A percentile compares a stretch with the other conserved stretches of the same genome.
phyloP scores from a whole-genome alignment of 768 basidiomycete species.

The Phylloporus arenicola region DNA sequence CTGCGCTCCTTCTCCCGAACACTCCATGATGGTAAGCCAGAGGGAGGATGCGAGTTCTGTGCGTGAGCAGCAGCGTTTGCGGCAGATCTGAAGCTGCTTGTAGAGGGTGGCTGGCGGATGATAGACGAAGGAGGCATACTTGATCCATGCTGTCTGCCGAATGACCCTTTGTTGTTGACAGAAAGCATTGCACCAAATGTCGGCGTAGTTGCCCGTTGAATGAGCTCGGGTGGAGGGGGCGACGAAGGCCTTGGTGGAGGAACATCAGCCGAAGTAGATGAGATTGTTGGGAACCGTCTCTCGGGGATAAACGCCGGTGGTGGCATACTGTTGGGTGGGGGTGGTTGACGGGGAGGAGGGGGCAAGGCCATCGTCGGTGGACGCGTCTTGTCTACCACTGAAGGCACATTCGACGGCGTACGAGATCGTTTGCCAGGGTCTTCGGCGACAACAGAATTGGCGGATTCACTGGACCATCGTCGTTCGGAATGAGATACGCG shows the following conservation, averaged over 20 bases:
- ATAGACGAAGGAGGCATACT: slow-evolving; percentile 69
- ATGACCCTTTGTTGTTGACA: slow-evolving; percentile 45
- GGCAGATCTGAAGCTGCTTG: slow-evolving; percentile 77
- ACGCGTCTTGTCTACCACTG: slow-evolving; percentile 65
- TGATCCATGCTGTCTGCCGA: slow-evolving; percentile 60
- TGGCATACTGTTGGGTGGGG: slow-evolving; percentile 64
- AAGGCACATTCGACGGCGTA: slow-evolving; percentile 52
- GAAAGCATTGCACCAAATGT: slow-evolving; percentile 63
- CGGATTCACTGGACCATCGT: slow-evolving; percentile 69
- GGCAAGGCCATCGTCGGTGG: slow-evolving; percentile 84
- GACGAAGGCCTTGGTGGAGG: slow-evolving; percentile 88
- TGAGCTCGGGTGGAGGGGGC: slow-evolving; percentile 87
- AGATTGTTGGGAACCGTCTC: slow-evolving; percentile 42
- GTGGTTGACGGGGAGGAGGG: slow-evolving; percentile 71
- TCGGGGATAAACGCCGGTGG: slow-evolving; percentile 78
- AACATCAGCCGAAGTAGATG: slow-evolving; percentile 45
- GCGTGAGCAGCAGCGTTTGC: slow-evolving; percentile 55
- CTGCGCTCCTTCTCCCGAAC: slow-evolving; percentile 49
- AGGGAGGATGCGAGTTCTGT: slow-evolving; percentile 37
- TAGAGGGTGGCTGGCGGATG: slow-evolving; percentile 69
- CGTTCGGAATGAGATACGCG: slow-evolving; percentile 55
- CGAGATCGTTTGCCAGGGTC: slow-evolving; percentile 50
- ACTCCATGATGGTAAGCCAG: slow-evolving; percentile 44
- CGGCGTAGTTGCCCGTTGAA: slow-evolving; percentile 87
- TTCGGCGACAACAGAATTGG: slow-evolving; percentile 48